Conservation (phyloP, 1,139 yeast species). For the Wickerhamomyces sp. region DNA sequence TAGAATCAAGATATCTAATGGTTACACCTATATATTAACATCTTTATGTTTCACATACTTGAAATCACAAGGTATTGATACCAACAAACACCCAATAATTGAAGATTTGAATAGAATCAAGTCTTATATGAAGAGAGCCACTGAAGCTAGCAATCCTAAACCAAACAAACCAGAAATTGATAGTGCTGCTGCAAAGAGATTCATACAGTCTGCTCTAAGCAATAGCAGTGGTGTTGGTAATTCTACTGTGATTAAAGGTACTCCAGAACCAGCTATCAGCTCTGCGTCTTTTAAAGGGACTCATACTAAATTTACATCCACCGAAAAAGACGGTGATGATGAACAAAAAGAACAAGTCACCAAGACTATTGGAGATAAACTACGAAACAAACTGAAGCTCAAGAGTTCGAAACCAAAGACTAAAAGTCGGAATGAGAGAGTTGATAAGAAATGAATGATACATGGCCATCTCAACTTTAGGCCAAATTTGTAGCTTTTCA, state of each 20-base stretch:
- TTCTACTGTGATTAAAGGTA: conserved; percentile 30
- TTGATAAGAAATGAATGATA: not conserved
- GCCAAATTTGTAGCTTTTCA: no score
- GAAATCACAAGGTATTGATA: conserved; percentile 55
- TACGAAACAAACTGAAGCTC: conserved; percentile 12
- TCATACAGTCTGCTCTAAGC: conserved; percentile 42
- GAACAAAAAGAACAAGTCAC: not conserved
- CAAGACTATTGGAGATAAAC: conserved; percentile 4
- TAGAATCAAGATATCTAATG: conserved; percentile 29
- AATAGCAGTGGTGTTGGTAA: conserved; percentile 20
- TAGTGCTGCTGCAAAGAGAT: conserved; percentile 35
- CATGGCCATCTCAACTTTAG: no score
- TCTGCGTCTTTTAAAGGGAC: conserved; percentile 50
- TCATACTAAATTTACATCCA: conserved; percentile 46
- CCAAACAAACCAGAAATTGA: conserved; percentile 6
- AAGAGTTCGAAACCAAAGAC: conserved; percentile 1
- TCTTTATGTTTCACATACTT: conserved; percentile 49
- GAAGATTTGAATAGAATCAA: conserved; percentile 68
- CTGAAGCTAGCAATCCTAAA: conserved; percentile 34
- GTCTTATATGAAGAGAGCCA: conserved; percentile 58
- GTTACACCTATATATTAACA: conserved; percentile 33
- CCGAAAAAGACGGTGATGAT: conserved; percentile 21
- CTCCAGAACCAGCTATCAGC: conserved; percentile 55
- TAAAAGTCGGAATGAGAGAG: conserved; percentile 1
- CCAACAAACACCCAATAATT: conserved; percentile 58